Evolutionary conservation across 352 stramenopile species (phyloP).

Genomic region (Phytophthora hybrid): DNA sequence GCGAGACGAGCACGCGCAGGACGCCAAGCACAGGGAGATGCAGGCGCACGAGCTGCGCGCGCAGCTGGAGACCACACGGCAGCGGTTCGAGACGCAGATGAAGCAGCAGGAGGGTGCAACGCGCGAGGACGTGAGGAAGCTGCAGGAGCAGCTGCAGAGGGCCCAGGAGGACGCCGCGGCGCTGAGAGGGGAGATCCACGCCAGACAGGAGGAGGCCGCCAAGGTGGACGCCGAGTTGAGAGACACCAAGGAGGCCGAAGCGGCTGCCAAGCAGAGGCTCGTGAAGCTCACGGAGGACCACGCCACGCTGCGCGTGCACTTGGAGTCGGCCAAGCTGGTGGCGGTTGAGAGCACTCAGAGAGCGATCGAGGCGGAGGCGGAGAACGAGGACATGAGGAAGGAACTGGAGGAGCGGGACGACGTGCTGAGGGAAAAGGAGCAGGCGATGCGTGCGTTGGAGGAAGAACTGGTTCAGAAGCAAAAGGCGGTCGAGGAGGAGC

Average conservation of each 20-base stretch:
- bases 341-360: conserved; percentile 50
- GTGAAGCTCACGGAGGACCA: conserved; percentile 72
- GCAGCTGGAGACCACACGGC: conserved; percentile 35
- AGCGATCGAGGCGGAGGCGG: conserved; percentile 46
- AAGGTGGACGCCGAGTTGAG: conserved; percentile 51
- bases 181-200: conserved; percentile 62
- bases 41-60: conserved; percentile 33
- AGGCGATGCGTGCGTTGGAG: conserved; percentile 31
- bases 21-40: conserved; percentile 24
- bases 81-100: conserved; percentile 41
- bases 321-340: conserved; percentile 41
- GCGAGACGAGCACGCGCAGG: conserved; percentile 24
- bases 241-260: conserved; percentile 45
- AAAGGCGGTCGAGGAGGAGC: conserved; percentile 38
- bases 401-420: conserved; percentile 36
- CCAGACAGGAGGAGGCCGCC: conserved; percentile 56
- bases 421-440: conserved; percentile 22
- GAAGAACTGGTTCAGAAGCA: conserved; percentile 39
- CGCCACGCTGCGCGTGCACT: conserved; percentile 58
- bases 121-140: conserved; percentile 38
- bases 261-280: conserved; percentile 55
- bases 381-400: conserved; percentile 46
- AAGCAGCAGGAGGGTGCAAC: conserved; percentile 38
- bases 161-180: conserved; percentile 50
- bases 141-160: conserved; percentile 45